Percentiles rank a stretch among this genome's conserved stretches.
Conservation (phyloP, 179 eudicot genomes). For the Beta lomatogona region DNA sequence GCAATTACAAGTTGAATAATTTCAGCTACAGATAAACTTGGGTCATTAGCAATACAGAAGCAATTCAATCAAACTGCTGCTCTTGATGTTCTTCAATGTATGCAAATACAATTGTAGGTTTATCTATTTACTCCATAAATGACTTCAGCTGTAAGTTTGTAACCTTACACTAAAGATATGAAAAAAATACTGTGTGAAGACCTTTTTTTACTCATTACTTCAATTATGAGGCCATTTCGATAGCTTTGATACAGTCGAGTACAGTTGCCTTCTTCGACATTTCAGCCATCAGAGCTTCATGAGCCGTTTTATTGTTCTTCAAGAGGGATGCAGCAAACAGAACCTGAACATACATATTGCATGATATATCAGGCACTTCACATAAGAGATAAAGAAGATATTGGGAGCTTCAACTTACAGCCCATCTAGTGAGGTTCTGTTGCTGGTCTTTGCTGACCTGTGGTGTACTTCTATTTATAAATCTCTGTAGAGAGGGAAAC, state of each 20-base stretch:
- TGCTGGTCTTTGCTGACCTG: conserved; percentile 74
- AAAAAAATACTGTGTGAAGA: neutral
- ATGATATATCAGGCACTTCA: neutral
- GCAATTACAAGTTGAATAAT: neutral
- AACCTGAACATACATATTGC: conserved; percentile 47
- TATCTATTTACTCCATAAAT: neutral
- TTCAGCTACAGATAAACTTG: neutral
- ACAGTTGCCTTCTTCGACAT: conserved; percentile 80
- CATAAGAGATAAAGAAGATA: neutral
- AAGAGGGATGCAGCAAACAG: conserved; percentile 74
- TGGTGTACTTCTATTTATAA: conserved; percentile 84
- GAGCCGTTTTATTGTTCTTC: conserved; percentile 65
- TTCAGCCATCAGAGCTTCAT: conserved; percentile 82
- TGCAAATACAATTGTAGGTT: neutral
- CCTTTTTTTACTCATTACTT: neutral
- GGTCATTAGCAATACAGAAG: neutral
- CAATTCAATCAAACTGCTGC: neutral
- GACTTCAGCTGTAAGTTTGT: neutral
- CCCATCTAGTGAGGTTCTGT: conserved; percentile 98
- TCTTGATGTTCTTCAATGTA: neutral
- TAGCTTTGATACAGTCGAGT: conserved; percentile 79
- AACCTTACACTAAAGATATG: neutral
- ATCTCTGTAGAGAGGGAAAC: conserved; percentile 58
- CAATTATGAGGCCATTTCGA: conserved; percentile 59
- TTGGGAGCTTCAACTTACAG: conserved; percentile 53